Base-by-base conservation (phyloP, 2,329 filamentous ascomycete genomes). In the Exophiala aquamarina region DNA sequence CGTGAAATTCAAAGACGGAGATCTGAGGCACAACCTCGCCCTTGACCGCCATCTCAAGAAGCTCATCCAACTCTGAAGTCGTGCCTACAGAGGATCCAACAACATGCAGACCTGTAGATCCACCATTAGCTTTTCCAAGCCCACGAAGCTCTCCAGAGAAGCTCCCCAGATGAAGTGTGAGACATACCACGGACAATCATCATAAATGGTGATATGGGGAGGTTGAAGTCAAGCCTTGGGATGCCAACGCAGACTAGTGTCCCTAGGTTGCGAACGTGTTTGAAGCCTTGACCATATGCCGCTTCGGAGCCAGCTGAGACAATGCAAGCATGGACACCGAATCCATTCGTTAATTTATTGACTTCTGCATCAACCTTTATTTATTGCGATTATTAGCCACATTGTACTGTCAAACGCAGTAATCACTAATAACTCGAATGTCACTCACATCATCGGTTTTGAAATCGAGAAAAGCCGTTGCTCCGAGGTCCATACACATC, bases 201-300 rank as follows among this genome's bases (percentile, higher is more conserved):
- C 21, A 72, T 68, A 18, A 75, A 68, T 1, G 72, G 72, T 4
- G 67, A 69, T 50, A 72, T 70, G 4, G 71, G 71, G 14, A 75
- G 62, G 53, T 66, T 65, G 50, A 71, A 74, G 3, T 64, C 65
- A 3, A 63, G 58, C 37, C 66, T 70, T 8, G 72, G 72, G 29
- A 75, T 63, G 1, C 72, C 72, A 3, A 75, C 71, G 26, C 72
- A 75, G 1, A 75, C 71, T 28, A 75, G 63, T 0, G 73, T 72
- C 0, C 72, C 72, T n/a, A 68, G 63, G 5, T 68, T 68, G 8
- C 72, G 64, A n/a, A 72, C 61, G 35, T 75, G 62, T 9, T 65
- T 62, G 44, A 71, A 65, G 26, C 70, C 72, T 46, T 73, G 70
- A 21, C 60, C 57, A 50, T 75, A 75, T 8, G 71, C 70, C 13